Percentiles rank a stretch among this genome's conserved stretches.
Conservation (phyloP, 805 yeast genomes). For the Saccharomycopsis selenospora region DNA sequence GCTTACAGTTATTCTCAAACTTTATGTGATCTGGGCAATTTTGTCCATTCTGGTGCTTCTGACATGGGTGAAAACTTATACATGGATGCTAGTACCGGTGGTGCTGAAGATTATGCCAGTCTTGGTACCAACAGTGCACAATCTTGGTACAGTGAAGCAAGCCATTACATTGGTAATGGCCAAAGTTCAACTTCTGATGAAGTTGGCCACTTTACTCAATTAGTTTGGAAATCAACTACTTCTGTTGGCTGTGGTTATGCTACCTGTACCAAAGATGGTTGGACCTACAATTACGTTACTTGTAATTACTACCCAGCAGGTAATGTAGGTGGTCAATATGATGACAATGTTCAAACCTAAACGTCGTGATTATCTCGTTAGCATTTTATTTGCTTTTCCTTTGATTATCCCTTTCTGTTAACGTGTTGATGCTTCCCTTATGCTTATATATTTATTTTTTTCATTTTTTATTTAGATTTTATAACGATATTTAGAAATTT, state of each 20-base stretch:
- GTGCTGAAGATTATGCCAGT: constrained; percentile 31
- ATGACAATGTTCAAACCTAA: constrained; percentile 25
- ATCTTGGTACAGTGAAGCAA: constrained; percentile 70
- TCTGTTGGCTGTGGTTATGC: constrained; percentile 72
- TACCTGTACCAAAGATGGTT: constrained; percentile 45
- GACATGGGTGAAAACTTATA: constrained; percentile 74
- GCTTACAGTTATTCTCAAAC: constrained; percentile 50
- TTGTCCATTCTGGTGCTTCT: constrained; percentile 56
- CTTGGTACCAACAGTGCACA: constrained; percentile 33
- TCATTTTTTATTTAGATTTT: neutral
- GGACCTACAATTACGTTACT: constrained; percentile 47
- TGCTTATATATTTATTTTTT: no score
- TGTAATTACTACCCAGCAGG: constrained; percentile 61
- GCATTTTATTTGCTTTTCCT: no score
- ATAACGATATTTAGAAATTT: no score
- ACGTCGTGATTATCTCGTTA: no score
- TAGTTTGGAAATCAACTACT: constrained; percentile 61
- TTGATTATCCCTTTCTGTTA: no score
- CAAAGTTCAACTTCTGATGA: constrained; percentile 32
- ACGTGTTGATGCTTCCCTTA: no score
- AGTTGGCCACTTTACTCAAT: constrained; percentile 77
- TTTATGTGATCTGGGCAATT: constrained; percentile 47
- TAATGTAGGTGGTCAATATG: constrained; percentile 36
- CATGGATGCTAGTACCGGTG: constrained; percentile 46
- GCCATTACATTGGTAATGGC: constrained; percentile 40